Conservation (phyloP, 2,329 filamentous ascomycete species). For the Fusarium avenaceum region DNA sequence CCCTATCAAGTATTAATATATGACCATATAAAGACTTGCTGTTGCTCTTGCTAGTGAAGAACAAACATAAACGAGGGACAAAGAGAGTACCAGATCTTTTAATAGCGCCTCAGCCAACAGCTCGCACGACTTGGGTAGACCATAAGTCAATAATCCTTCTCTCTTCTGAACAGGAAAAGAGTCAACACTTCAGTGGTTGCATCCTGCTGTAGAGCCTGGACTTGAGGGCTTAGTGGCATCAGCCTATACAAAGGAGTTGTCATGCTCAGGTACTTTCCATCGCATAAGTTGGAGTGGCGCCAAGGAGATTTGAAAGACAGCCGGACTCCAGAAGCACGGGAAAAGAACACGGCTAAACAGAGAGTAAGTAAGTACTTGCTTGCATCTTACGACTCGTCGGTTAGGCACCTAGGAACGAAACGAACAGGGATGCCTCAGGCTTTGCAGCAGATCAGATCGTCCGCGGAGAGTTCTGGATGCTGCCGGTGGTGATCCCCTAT, state of each 20-base stretch:
- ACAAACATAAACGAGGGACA: conserved; percentile 15
- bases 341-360: conserved; percentile 14
- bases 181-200: conserved; percentile 47
- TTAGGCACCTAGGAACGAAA: conserved; percentile 33
- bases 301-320: conserved; percentile 28
- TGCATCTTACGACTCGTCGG: conserved; percentile 6
- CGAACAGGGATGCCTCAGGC: conserved; percentile 44
- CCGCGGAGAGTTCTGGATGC: conserved; percentile 32
- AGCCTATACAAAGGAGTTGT: conserved; percentile 46
- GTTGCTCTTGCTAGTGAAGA: background rate
- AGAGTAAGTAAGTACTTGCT: conserved; percentile 7
- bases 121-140: conserved; percentile 44
- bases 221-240: conserved; percentile 40
- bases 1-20: conserved; percentile 31
- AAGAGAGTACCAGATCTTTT: conserved; percentile 40
- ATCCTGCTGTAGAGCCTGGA: conserved; percentile 46
- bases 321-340: conserved; percentile 19
- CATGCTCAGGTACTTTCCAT: conserved; percentile 42
- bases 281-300: conserved; percentile 31
- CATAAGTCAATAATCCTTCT: conserved; percentile 45
- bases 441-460: conserved; percentile 45
- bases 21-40: conserved; percentile 2
- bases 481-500: conserved; percentile 41
- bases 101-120: conserved; percentile 43
- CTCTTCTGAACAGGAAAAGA: conserved; percentile 44